Conservation (phyloP, 139 green algal species). For the Coelastrella sp. region DNA sequence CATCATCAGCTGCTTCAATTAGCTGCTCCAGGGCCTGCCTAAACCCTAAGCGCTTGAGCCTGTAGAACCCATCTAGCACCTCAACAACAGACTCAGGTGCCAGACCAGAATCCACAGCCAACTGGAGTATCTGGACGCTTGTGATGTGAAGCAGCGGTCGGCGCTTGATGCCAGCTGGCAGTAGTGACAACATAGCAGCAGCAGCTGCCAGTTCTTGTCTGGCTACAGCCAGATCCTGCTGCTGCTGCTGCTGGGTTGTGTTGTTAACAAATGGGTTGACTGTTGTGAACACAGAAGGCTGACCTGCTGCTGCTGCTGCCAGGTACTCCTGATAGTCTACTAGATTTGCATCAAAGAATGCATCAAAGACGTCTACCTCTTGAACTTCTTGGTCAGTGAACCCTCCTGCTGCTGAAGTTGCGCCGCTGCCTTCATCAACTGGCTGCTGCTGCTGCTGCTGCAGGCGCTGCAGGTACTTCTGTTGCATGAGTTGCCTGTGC, state of each 20-base stretch:
- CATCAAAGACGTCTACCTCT: constrained; percentile 34
- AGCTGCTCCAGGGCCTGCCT: constrained; percentile 18
- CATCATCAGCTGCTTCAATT: background rate
- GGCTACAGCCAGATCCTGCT: constrained; percentile 3
- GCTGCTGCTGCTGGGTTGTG: constrained; percentile 5
- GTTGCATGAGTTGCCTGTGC: constrained; percentile 14
- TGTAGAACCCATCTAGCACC: constrained; percentile 34
- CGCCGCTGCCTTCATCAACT: background rate
- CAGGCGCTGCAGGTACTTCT: background rate
- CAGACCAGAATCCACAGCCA: background rate
- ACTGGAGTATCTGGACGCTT: background rate
- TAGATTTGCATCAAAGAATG: constrained; percentile 37
- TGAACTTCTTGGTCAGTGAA: background rate
- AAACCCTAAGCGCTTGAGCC: constrained; percentile 37
- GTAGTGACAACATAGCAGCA: background rate
- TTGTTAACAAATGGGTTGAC: background rate
- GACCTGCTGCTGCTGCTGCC: constrained; percentile 13
- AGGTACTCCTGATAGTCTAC: constrained; percentile 26
- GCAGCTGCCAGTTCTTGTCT: background rate
- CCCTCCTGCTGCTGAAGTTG: constrained; percentile 5
- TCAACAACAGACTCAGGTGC: background rate
- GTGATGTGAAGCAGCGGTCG: constrained; percentile 3
- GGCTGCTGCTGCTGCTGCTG: constrained; percentile 24
- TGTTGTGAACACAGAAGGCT: constrained; percentile 19
- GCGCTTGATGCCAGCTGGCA: background rate